These are phyloP conservation scores for Termitomyces sp. DNA, from an alignment of 768 basidiomycete genomes.

Conservation along the genomic window DNA sequence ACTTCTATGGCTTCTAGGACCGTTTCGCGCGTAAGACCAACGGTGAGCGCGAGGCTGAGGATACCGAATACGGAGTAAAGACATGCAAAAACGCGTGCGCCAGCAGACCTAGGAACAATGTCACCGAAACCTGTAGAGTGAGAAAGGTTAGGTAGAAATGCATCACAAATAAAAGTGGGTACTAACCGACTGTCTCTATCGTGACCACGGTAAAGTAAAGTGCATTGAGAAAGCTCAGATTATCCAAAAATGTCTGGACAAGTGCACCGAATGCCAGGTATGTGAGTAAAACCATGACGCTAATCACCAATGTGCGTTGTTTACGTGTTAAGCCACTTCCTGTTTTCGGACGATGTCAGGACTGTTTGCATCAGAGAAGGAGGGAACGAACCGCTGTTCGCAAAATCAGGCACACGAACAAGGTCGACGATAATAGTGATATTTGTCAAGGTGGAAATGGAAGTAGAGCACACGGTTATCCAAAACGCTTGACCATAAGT, in stretches of 20 bases:
- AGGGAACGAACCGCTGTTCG: slow-evolving; percentile 45
- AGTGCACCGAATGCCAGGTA: slow-evolving; percentile 75
- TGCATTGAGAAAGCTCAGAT: slow-evolving; percentile 62
- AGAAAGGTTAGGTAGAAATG: neutral
- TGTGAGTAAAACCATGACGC: slow-evolving; percentile 66
- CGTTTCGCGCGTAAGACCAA: slow-evolving; percentile 62
- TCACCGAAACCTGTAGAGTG: slow-evolving; percentile 64
- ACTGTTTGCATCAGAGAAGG: neutral
- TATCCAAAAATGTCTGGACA: slow-evolving; percentile 45
- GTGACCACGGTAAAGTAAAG: slow-evolving; percentile 76
- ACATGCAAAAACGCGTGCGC: slow-evolving; percentile 54
- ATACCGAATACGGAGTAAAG: slow-evolving; percentile 58
- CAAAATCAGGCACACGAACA: slow-evolving; percentile 54
- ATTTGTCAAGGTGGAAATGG: slow-evolving; percentile 61
- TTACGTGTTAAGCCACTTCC: slow-evolving; percentile 78
- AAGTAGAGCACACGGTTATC: slow-evolving; percentile 73
- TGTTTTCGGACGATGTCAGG: slow-evolving; percentile 18
- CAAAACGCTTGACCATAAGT: slow-evolving; percentile 70
- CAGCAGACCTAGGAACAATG: slow-evolving; percentile 47
- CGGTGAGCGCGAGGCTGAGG: slow-evolving; percentile 57
- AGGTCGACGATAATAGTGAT: slow-evolving; percentile 63
- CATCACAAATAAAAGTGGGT: neutral
- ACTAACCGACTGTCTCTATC: slow-evolving; percentile 60
- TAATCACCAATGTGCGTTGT: slow-evolving; percentile 75
- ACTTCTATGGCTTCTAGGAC: slow-evolving; percentile 69